A percentile compares a stretch with the other conserved stretches of the same genome.
Evolutionary conservation across 2,329 filamentous ascomycete species (phyloP).

Genomic region (Sporothrix luriei): DNA sequence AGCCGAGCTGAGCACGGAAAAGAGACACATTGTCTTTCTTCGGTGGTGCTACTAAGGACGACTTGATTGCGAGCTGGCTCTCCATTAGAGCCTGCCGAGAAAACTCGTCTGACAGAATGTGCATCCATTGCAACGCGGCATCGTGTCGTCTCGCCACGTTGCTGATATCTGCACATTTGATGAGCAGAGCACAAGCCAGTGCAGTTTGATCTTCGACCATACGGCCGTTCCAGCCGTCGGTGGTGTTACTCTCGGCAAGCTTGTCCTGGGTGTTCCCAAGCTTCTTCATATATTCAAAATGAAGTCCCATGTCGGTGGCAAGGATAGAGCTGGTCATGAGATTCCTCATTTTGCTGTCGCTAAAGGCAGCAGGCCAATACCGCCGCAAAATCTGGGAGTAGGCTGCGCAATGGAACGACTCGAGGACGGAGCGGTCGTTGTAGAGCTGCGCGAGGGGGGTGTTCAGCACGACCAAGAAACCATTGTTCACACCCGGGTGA

Average conservation of each 20-base stretch:
- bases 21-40: constrained; percentile 81
- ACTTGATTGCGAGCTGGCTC: constrained; percentile 79
- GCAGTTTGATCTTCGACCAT: constrained; percentile 75
- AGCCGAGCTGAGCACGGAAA: constrained; percentile 85
- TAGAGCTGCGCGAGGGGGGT: constrained; percentile 92
- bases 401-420: constrained; percentile 96
- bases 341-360: constrained; percentile 76
- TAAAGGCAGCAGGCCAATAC: constrained; percentile 84
- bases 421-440: constrained; percentile 93
- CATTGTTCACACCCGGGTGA: constrained; percentile 97
- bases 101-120: constrained; percentile 93
- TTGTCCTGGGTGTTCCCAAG: constrained; percentile 79
- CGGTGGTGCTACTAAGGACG: constrained; percentile 82
- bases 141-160: constrained; percentile 89
- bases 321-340: constrained; percentile 97
- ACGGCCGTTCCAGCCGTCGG: constrained; percentile 76
- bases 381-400: constrained; percentile 93
- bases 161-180: constrained; percentile 98
- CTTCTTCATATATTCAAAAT: constrained; percentile 95
- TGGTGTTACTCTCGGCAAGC: constrained; percentile 65
- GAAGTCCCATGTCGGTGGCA: constrained; percentile 94
- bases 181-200: constrained; percentile 84
- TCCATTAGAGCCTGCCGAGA: constrained; percentile 93
- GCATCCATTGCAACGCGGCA: constrained; percentile 84
- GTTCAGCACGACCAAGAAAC: constrained; percentile 88